phyloP scores from a whole-genome alignment of 1,139 yeast genomes.

The Protomyces gravidus region DNA sequence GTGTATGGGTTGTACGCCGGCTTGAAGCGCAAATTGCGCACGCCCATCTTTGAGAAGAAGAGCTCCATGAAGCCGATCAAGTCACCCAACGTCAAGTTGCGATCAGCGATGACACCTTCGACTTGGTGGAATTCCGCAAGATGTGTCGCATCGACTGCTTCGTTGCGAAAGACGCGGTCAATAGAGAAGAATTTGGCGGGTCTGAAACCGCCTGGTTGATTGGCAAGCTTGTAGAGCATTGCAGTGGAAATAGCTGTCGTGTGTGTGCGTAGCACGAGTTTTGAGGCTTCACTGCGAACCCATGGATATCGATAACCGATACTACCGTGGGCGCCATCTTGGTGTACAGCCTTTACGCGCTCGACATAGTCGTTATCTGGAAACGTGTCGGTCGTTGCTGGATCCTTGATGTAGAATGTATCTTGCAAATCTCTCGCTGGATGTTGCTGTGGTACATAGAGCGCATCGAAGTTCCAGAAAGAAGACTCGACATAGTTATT shows the following conservation, averaged over 20 bases:
- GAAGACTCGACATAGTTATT: slow-evolving; percentile 97
- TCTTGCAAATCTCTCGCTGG: slow-evolving; percentile 99
- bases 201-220: slow-evolving; percentile 58
- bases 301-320: slow-evolving; percentile 98
- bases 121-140: slow-evolving; percentile 99
- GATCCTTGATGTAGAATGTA: slow-evolving; percentile 94
- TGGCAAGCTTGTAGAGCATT: slow-evolving; percentile 80
- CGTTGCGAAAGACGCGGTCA: slow-evolving; percentile 98
- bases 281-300: slow-evolving; percentile 83
- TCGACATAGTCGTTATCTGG: slow-evolving; percentile 73
- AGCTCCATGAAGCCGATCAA: slow-evolving; percentile 97
- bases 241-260: slow-evolving; percentile 90
- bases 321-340: slow-evolving; percentile 86
- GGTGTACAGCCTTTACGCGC: slow-evolving; percentile 76
- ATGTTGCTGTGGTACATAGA: slow-evolving; percentile 97
- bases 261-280: slow-evolving; percentile 92
- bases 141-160: slow-evolving; percentile 99
- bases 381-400: slow-evolving; percentile 68
- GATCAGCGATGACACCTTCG: slow-evolving; percentile 98
- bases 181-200: slow-evolving; percentile 92
- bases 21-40: slow-evolving; percentile 82
- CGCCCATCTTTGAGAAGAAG: slow-evolving; percentile 93
- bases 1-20: slow-evolving; percentile 99
- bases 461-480: slow-evolving; percentile 97
- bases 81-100: slow-evolving; percentile 89